Evolutionary conservation across 306 rosid species (phyloP), one percentile per base, ranked within the genome.

Genomic region (Dryas alaskensis): DNA sequence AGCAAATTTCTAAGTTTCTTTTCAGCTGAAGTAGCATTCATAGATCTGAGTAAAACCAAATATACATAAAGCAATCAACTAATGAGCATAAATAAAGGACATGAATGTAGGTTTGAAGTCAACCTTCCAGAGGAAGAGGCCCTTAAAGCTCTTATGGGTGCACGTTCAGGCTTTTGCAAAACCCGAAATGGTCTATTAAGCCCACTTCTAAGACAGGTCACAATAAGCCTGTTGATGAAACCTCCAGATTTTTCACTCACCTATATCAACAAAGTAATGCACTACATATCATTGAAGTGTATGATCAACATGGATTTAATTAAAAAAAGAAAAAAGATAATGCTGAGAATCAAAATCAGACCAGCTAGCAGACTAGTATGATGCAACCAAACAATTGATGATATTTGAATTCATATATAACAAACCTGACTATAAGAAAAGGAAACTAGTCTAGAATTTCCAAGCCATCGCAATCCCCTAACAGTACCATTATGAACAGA

Each of bases 51-150:
- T 2, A n/a, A 44, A 71, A 58, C 22, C 47, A 72, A 58, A 57
- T 46, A 25, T 19, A 25, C 49, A 51, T 72, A 67, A 73, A 65
- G 62, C 65, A 60, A 69, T 81, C 50, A 73, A 78, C 52, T 19
- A 47, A 74, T 40, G 52, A 63, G 45, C 59, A 69, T 12, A 27
- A 80, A 79, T 60, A 66, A 65, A n/a, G 73, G 73, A 49, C n/a
- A 67, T 55, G 61, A 67, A 60, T 14, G 31, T 10, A 73, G 54
- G 78, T 77, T 63, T 78, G 67, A 69, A 86, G 79, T 79, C 77
- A 76, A 93, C 99, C 99, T 95, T 86, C 99, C 99, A 59, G 99
- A 95, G 44, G 99, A 95, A 79, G 99, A 95, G 68, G 98, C 80
- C 80, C 99, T 87, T 77, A 95, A 84, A 61, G 99, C 99, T 81